Conservation (phyloP, 2,329 filamentous ascomycete species). For the Cryoendolithus antarcticus region DNA sequence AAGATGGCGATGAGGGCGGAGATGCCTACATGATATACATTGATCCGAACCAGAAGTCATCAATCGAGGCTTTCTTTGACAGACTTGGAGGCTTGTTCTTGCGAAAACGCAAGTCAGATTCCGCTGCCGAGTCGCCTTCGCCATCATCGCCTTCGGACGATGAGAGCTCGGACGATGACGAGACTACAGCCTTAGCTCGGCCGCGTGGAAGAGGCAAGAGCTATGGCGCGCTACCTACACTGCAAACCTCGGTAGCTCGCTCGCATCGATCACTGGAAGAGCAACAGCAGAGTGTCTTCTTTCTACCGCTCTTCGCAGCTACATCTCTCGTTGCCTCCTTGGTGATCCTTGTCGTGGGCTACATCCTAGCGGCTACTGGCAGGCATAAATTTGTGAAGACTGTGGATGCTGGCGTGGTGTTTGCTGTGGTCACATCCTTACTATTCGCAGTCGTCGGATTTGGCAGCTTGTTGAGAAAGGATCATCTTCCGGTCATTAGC, state of each 20-base stretch:
- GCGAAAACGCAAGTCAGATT: slow-evolving; percentile 15
- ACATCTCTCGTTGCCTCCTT: slow-evolving; percentile 49
- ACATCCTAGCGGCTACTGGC: slow-evolving; percentile 55
- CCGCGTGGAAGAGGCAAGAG: neutral
- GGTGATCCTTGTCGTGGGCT: slow-evolving; percentile 51
- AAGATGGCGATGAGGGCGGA: slow-evolving; percentile 47
- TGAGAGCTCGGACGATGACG: slow-evolving; percentile 20
- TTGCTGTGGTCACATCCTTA: slow-evolving; percentile 56
- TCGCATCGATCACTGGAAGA: too few species aligned
- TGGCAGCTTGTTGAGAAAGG: slow-evolving; percentile 43
- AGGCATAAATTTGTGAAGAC: slow-evolving; percentile 55
- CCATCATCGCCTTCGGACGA: slow-evolving; percentile 12
- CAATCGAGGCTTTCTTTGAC: slow-evolving; percentile 50
- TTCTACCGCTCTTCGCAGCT: slow-evolving; percentile 23
- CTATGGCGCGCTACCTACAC: slow-evolving; percentile 1
- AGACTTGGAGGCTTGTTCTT: slow-evolving; percentile 29
- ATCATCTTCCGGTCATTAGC: slow-evolving; percentile 32
- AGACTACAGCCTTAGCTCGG: slow-evolving; percentile 4
- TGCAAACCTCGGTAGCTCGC: neutral
- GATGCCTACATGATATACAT: slow-evolving; percentile 60
- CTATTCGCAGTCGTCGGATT: slow-evolving; percentile 51
- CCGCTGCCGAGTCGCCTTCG: slow-evolving; percentile 14
- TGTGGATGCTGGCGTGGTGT: slow-evolving; percentile 60
- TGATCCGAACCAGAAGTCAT: slow-evolving; percentile 55
- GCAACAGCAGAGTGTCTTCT: neutral